Evolutionary conservation across 164 flowering plant genomes (phyloP).

Genomic region (Vitis labrusca): DNA sequence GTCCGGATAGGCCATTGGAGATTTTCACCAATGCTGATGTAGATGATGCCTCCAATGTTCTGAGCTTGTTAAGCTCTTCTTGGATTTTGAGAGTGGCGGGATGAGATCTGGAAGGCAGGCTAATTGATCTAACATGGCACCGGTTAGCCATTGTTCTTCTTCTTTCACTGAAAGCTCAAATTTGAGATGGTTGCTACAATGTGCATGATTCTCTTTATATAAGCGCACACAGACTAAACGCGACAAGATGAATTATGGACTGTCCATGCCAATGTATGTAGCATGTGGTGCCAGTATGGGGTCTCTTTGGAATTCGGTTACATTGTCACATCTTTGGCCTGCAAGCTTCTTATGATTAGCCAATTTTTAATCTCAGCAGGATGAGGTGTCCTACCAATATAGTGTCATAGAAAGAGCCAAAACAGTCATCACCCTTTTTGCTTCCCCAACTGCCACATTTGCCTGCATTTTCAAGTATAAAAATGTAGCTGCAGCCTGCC

Average conservation of each 20-base stretch:
- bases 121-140: conserved; percentile 32
- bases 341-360: conserved; percentile 16
- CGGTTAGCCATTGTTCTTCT: conserved; percentile 20
- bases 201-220: neutral
- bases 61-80: conserved; percentile 34
- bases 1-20: conserved; percentile 19
- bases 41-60: conserved; percentile 14
- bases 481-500: conserved; percentile 3
- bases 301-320: conserved; percentile 1
- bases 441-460: conserved; percentile 24
- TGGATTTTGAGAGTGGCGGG: conserved; percentile 29
- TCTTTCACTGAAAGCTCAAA: neutral
- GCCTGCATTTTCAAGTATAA: conserved; percentile 5
- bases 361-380: neutral
- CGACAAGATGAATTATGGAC: neutral
- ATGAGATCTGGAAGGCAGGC: conserved; percentile 45
- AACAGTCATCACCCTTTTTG: conserved; percentile 18
- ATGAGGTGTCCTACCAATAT: conserved; percentile 5
- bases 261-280: neutral
- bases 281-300: conserved; percentile 17
- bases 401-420: neutral
- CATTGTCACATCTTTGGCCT: conserved; percentile 15
- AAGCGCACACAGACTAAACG: neutral
- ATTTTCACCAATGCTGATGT: conserved; percentile 16
- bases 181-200: conserved; percentile 1